These are phyloP conservation scores for Naumovozyma baii DNA, from an alignment of 805 yeast species.

Conservation along the genomic window DNA sequence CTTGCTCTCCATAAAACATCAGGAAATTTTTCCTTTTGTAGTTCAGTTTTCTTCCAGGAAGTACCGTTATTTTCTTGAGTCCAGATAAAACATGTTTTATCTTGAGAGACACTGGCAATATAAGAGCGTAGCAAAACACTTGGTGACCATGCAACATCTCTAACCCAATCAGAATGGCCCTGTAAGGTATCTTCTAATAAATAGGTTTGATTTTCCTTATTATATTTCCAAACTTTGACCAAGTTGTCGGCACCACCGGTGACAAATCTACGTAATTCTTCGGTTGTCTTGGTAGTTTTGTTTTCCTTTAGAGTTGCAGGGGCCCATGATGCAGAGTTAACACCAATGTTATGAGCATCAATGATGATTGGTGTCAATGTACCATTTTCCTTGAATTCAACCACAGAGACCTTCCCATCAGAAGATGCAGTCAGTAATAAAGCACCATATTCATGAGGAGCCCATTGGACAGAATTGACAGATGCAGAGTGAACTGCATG, in stretches of 20 bases:
- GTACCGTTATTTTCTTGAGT: conserved; percentile 61
- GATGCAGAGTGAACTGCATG: conserved; percentile 87
- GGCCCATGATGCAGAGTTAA: conserved; percentile 93
- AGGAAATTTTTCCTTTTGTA: conserved; percentile 76
- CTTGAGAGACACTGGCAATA: conserved; percentile 95
- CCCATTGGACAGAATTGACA: conserved; percentile 92
- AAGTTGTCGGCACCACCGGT: conserved; percentile 94
- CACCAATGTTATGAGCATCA: conserved; percentile 88
- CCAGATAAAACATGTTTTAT: conserved; percentile 91
- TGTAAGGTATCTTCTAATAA: conserved; percentile 65
- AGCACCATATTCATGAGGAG: conserved; percentile 95
- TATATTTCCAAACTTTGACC: conserved; percentile 82
- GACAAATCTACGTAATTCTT: conserved; percentile 63
- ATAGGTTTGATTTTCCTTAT: conserved; percentile 46
- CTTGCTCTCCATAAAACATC: conserved; percentile 98
- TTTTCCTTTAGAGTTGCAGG: conserved; percentile 38
- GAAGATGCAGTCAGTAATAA: conserved; percentile 81
- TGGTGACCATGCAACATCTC: conserved; percentile 98
- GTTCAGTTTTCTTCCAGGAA: conserved; percentile 71
- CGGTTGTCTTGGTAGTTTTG: conserved; percentile 24
- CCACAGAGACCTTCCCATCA: conserved; percentile 85
- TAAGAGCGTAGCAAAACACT: conserved; percentile 76
- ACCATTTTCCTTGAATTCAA: conserved; percentile 87
- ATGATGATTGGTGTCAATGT: conserved; percentile 47
- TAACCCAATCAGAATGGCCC: conserved; percentile 97